Base-by-base conservation (phyloP, 306 rosid species). In the Echinosophora koreensis region DNA sequence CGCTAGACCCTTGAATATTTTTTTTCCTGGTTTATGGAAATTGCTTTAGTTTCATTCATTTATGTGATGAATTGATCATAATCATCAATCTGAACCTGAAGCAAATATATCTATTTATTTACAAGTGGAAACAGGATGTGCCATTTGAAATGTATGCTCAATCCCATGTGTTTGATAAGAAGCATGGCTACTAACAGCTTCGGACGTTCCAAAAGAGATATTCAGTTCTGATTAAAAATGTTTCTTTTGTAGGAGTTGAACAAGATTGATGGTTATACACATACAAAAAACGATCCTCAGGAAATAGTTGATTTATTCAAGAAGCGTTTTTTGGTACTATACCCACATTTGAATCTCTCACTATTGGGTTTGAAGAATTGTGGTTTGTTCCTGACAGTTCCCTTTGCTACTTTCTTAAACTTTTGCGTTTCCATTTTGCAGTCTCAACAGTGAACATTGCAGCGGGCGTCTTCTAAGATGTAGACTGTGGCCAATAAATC, bases 261-360 rank as follows among this genome's bases (percentile, higher is more conserved):
- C 89, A 90, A 93, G 77, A 80, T 83, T n/a, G 87, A 84, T 42
- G 93, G 92, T 49, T 93, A 93, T 62, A 80, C 86, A 83, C 82
- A 66, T 49, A 93, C 97, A 46, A 89, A 74, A 83, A 4, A 62
- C 4, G 82, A 88, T 86, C 90, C 96, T 10, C 38, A 78, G 32
- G 83, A 85, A 79, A 46, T 66, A 4, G 83, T 93, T 67, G 88
- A 72, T 10, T 1, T 0, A 39, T 93, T 64, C 90, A 91, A 83
- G 87, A 84, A 69, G 49, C 84, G 81, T 5, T 82, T 86, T 51
- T 12, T 85, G 97, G 98, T 91, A 86, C 14, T 8, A 11, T n/a
- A n/a, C n/a, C n/a, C n/a, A n/a, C n/a, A n/a, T n/a, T n/a, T n/a
- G n/a, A n/a, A n/a, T n/a, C n/a, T n/a, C n/a, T n/a, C n/a, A n/a